These are phyloP conservation scores for Pseudogymnoascus sp. DNA, from an alignment of 2,329 filamentous ascomycete species.

Conservation along the genomic window DNA sequence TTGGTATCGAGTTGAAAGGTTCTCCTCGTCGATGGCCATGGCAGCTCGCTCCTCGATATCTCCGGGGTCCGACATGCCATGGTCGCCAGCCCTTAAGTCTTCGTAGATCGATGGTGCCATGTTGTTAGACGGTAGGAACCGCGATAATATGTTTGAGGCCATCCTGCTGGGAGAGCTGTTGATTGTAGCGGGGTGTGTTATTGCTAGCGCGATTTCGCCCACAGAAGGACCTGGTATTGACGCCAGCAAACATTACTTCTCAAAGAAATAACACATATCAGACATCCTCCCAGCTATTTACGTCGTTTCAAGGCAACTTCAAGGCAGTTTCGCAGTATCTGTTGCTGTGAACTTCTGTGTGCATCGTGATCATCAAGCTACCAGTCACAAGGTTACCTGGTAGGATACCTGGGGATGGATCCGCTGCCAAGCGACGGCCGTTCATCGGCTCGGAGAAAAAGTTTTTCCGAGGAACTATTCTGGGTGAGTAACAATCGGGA, in stretches of 20 bases:
- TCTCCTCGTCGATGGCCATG: slow-evolving; percentile 28
- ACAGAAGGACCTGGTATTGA: background rate
- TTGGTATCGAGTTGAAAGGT: slow-evolving; percentile 21
- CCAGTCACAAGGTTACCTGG: slow-evolving; percentile 7
- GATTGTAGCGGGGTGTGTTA: background rate
- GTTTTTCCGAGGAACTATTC: slow-evolving; percentile 8
- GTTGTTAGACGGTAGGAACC: slow-evolving; percentile 25
- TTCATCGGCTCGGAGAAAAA: slow-evolving; percentile 5
- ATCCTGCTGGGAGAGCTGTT: slow-evolving; percentile 20
- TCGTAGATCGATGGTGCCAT: slow-evolving; percentile 29
- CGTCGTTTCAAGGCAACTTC: background rate
- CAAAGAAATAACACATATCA: background rate
- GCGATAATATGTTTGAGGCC: slow-evolving; percentile 27
- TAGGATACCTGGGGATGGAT: slow-evolving; percentile 4
- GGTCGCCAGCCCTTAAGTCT: slow-evolving; percentile 25
- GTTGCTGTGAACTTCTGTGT: background rate
- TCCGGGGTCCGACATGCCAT: slow-evolving; percentile 20
- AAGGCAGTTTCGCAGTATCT: background rate
- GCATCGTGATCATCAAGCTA: background rate
- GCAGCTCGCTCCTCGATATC: slow-evolving; percentile 27
- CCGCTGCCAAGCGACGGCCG: slow-evolving; percentile 4
- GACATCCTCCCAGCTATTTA: background rate
- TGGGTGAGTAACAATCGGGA: slow-evolving; percentile 9
- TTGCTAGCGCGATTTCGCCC: slow-evolving; percentile 5
- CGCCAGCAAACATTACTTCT: slow-evolving; percentile 1